These are phyloP conservation scores for Tetrahymena elliotti DNA, from an alignment of 73 alveolate genomes.

Conservation along the genomic window DNA sequence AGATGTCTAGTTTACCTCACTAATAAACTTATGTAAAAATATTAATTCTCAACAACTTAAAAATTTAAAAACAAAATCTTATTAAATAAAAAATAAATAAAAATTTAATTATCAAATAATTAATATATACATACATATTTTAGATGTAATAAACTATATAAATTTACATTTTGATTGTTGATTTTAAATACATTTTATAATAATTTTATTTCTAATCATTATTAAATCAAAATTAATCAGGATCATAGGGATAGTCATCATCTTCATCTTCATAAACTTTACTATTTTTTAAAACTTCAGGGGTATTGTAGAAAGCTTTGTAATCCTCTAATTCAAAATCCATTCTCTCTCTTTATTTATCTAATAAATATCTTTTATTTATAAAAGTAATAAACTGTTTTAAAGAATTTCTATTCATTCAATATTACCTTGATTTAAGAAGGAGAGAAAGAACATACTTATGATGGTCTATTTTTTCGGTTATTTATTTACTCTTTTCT, in stretches of 20 bases:
- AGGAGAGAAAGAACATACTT: neutral
- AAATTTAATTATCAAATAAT: too few species aligned
- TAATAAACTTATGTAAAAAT: too few species aligned
- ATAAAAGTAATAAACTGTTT: neutral
- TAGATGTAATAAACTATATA: too few species aligned
- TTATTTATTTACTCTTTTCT: neutral
- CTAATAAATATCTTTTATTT: neutral
- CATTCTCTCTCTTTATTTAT: neutral
- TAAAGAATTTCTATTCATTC: neutral
- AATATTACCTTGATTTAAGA: neutral
- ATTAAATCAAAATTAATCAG: neutral
- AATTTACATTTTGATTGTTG: too few species aligned
- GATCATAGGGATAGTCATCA: neutral
- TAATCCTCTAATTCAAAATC: neutral
- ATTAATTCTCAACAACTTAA: too few species aligned
- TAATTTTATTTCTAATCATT: neutral
- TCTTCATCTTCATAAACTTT: neutral
- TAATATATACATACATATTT: too few species aligned
- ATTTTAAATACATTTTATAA: too few species aligned
- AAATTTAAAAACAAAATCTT: too few species aligned
- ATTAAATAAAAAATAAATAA: too few species aligned
- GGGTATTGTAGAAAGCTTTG: neutral
- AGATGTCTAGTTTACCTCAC: too few species aligned
- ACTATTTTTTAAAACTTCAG: neutral
- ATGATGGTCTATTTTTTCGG: neutral